A percentile compares a stretch with the other conserved stretches of the same genome.
Evolutionary conservation across 352 stramenopile species (phyloP).

Genomic region (Globisporangium middletonii): DNA sequence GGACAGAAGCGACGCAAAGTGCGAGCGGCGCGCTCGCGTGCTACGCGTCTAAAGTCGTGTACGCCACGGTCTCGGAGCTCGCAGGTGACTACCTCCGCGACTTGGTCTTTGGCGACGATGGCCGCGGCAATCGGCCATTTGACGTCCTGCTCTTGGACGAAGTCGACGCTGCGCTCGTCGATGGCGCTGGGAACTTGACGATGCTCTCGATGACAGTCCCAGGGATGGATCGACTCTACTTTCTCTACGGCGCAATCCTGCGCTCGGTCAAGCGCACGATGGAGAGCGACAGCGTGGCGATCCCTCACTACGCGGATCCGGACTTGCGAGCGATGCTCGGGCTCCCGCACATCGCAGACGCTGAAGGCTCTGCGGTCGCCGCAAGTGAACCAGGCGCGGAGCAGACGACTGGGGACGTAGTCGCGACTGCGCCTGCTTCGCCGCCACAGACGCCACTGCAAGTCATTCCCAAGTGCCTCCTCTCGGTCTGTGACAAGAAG

Average conservation of each 20-base stretch:
- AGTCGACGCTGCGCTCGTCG: conserved; percentile 1
- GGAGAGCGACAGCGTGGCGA: background rate
- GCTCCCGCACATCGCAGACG: background rate
- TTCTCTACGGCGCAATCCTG: background rate
- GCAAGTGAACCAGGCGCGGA: background rate
- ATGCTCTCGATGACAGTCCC: conserved; percentile 2
- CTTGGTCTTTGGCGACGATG: conserved; percentile 6
- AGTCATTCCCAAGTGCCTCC: background rate
- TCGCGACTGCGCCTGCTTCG: background rate
- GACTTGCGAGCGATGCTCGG: background rate
- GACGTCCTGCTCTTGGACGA: conserved; percentile 2
- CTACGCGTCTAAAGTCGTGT: background rate
- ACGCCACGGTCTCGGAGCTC: background rate
- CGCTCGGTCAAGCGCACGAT: background rate
- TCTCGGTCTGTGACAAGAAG: conserved; percentile 3
- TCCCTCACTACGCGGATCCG: background rate
- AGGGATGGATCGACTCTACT: conserved; percentile 1
- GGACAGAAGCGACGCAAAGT: background rate
- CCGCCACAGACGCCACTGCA: background rate
- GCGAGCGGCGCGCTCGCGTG: background rate
- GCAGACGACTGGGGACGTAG: background rate
- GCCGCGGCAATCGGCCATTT: conserved; percentile 5
- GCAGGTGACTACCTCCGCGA: conserved; percentile 8
- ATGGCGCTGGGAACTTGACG: background rate
- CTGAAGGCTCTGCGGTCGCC: too few species aligned